These are phyloP conservation scores for Boechera retrofracta DNA, from an alignment of 345 rosid genomes.

Conservation along the genomic window DNA sequence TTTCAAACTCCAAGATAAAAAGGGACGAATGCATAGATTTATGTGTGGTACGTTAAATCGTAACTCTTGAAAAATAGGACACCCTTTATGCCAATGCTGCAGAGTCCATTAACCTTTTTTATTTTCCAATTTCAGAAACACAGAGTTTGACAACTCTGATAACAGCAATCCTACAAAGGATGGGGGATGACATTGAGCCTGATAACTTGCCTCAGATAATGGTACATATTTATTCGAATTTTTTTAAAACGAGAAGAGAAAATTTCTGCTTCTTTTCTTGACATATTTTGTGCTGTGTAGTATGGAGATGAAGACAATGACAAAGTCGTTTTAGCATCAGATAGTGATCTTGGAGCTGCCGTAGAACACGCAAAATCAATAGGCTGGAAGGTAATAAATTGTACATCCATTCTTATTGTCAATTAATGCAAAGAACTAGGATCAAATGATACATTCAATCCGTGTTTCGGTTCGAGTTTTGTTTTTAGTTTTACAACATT, in stretches of 20 bases:
- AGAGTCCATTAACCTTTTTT: constrained; percentile 3
- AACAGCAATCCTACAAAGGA: constrained; percentile 83
- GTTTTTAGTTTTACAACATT: background rate
- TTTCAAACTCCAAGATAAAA: constrained; percentile 87
- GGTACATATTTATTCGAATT: constrained; percentile 49
- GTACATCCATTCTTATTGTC: background rate
- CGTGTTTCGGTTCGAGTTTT: background rate
- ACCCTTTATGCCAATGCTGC: background rate
- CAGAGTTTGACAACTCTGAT: constrained; percentile 74
- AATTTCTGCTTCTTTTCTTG: background rate
- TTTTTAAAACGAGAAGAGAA: background rate
- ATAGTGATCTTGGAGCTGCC: constrained; percentile 82
- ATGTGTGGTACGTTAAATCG: constrained; percentile 65
- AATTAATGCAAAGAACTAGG: background rate
- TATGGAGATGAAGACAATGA: constrained; percentile 97
- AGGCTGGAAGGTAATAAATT: constrained; percentile 77
- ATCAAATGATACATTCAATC: background rate
- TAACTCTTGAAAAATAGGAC: background rate
- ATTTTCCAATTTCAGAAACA: constrained; percentile 54
- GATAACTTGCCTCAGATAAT: constrained; percentile 81
- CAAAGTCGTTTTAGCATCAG: constrained; percentile 84
- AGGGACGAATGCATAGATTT: constrained; percentile 90
- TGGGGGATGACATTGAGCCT: constrained; percentile 85
- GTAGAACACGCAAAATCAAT: constrained; percentile 89
- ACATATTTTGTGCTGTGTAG: constrained; percentile 46